Percentiles rank a stretch among this genome's conserved stretches.
Conservation (phyloP, 495 filamentous ascomycete species). For the Endocarpon pusillum region DNA sequence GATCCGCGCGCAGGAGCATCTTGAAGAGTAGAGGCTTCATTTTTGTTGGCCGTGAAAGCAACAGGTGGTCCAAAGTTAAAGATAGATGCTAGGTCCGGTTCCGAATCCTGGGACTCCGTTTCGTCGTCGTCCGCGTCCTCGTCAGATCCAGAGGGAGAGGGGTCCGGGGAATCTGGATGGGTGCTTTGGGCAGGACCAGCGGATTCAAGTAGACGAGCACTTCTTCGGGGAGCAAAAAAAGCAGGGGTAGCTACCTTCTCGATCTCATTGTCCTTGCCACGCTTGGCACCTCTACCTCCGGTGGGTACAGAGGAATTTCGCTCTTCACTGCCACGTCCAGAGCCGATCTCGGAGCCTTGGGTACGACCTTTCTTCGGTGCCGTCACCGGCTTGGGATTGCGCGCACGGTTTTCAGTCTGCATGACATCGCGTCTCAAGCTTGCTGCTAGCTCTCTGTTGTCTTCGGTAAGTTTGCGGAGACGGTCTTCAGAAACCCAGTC, state of each 20-base stretch:
- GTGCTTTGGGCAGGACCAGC: too few species aligned
- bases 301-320: slow-evolving; percentile 49
- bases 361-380: slow-evolving; percentile 11
- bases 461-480: slow-evolving; percentile 81
- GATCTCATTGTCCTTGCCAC: slow-evolving; percentile 64
- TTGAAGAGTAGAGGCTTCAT: too few species aligned
- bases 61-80: too few species aligned
- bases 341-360: slow-evolving; percentile 57
- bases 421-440: slow-evolving; percentile 38
- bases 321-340: slow-evolving; percentile 74
- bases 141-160: neutral
- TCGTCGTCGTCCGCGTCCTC: too few species aligned
- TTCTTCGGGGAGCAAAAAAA: too few species aligned
- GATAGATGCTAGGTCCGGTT: too few species aligned
- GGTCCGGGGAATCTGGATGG: neutral
- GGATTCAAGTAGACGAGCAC: too few species aligned
- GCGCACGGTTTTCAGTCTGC: slow-evolving; percentile 28
- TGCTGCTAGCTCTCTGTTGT: slow-evolving; percentile 74
- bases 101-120: too few species aligned
- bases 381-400: slow-evolving; percentile 18
- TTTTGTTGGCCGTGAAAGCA: too few species aligned
- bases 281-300: slow-evolving; percentile 50
- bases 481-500: slow-evolving; percentile 96
- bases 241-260: slow-evolving; percentile 50
- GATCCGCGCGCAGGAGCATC: too few species aligned